phyloP scores from a whole-genome alignment of 2,329 filamentous ascomycete genomes.

The Talaromyces verruculosus region DNA sequence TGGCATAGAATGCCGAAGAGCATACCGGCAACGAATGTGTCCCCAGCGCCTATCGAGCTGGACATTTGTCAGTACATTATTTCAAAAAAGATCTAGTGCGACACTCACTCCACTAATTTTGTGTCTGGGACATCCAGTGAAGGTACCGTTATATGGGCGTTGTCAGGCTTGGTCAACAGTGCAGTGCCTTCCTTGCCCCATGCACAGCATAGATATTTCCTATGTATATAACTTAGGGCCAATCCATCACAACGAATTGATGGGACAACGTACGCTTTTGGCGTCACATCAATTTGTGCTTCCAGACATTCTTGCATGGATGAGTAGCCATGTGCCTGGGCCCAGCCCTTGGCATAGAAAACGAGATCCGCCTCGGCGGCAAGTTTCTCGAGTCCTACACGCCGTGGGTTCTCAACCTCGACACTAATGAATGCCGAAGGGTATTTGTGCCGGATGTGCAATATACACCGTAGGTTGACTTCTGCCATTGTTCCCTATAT shows the following conservation, averaged over 20 bases:
- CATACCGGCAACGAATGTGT: constrained; percentile 73
- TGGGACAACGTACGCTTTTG: constrained; percentile 45
- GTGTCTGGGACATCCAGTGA: constrained; percentile 43
- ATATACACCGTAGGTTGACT: constrained; percentile 61
- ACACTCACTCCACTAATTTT: constrained; percentile 60
- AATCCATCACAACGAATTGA: background rate
- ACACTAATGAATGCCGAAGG: constrained; percentile 60
- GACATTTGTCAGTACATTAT: constrained; percentile 7
- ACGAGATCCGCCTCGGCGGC: constrained; percentile 66
- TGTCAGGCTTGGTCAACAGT: constrained; percentile 43
- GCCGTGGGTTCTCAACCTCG: constrained; percentile 69
- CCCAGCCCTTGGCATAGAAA: constrained; percentile 73
- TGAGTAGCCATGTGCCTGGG: constrained; percentile 51
- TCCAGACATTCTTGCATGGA: constrained; percentile 55
- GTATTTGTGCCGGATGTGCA: constrained; percentile 51
- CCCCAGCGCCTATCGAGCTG: constrained; percentile 71
- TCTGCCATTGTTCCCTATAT: constrained; percentile 62
- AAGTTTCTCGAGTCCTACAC: constrained; percentile 59
- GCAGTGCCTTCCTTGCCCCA: constrained; percentile 60
- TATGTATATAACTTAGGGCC: constrained; percentile 30
- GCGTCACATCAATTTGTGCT: constrained; percentile 42
- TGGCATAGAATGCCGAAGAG: constrained; percentile 61
- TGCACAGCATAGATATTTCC: constrained; percentile 55
- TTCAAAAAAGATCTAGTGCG: background rate
- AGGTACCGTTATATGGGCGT: constrained; percentile 44